A percentile compares a stretch with the other conserved stretches of the same genome.
Conservation (phyloP, 2,329 filamentous ascomycete species). For the Pseudocercospora fuligena region DNA sequence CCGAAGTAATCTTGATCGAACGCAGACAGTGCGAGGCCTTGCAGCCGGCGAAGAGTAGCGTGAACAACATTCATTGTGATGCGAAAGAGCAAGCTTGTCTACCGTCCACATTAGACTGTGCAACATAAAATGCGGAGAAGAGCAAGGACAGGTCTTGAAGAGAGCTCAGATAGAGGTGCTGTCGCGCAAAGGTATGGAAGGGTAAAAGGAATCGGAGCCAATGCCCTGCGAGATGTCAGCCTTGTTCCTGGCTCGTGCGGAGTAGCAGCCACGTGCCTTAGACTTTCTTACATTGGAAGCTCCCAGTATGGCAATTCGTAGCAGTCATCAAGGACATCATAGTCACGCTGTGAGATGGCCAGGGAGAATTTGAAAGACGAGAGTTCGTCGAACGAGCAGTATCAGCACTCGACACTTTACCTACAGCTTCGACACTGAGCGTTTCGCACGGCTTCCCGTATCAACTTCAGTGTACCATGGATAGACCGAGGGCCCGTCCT, state of each 20-base stretch:
- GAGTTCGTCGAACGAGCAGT: too few relatives aligned
- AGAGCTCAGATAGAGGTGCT: neutral
- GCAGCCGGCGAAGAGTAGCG: neutral
- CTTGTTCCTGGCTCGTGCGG: neutral
- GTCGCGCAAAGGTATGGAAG: neutral
- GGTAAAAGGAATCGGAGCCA: neutral
- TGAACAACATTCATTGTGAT: neutral
- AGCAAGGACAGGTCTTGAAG: neutral
- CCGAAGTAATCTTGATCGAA: too few relatives aligned
- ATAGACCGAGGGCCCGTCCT: conserved; percentile 21
- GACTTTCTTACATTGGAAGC: too few relatives aligned
- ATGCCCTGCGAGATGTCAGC: neutral
- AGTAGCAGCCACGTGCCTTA: neutral
- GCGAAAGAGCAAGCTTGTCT: neutral
- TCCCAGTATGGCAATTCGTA: neutral
- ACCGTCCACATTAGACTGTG: neutral
- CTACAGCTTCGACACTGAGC: neutral
- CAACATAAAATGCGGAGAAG: neutral
- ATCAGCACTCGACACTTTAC: too few relatives aligned
- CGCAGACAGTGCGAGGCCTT: too few relatives aligned
- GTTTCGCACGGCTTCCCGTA: conserved; percentile 7
- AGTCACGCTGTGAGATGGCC: neutral
- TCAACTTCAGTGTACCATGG: conserved; percentile 21
- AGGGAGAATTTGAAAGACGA: too few relatives aligned
- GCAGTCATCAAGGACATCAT: neutral